Evolutionary conservation across 306 rosid species (phyloP).

Genomic region (Quillaja saponaria): DNA sequence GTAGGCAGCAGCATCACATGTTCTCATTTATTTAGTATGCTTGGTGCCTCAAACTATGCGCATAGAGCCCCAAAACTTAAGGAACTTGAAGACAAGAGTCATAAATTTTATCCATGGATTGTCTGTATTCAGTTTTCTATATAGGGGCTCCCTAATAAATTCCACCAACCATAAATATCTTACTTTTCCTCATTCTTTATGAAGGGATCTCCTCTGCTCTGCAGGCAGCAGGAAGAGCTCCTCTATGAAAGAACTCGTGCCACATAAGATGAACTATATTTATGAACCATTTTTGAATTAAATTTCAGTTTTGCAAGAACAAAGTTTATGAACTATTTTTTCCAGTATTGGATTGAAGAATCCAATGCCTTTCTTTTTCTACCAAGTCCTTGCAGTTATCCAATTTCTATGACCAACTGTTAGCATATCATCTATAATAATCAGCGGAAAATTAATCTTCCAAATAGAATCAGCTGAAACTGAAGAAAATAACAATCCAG

Average conservation of each 20-base stretch:
- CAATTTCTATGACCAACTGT: too few species aligned
- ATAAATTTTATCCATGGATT: slow-evolving; percentile 11
- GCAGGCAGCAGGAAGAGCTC: too few species aligned
- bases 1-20: neutral
- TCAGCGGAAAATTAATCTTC: neutral
- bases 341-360: too few species aligned
- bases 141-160: neutral
- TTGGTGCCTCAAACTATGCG: neutral
- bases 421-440: too few species aligned
- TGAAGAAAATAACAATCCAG: slow-evolving; percentile 1
- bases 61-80: neutral
- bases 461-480: slow-evolving; percentile 11
- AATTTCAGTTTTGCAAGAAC: too few species aligned
- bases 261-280: too few species aligned
- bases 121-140: neutral
- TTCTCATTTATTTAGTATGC: neutral
- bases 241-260: too few species aligned
- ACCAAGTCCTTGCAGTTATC: too few species aligned
- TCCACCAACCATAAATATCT: neutral
- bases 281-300: too few species aligned
- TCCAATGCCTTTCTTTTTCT: too few species aligned
- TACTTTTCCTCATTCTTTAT: neutral
- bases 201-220: too few species aligned
- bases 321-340: too few species aligned
- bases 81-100: slow-evolving; percentile 17